A percentile compares a stretch with the other conserved stretches of the same genome.
Evolutionary conservation across 345 rosid species (phyloP).

Genomic region (Camelina laxa): DNA sequence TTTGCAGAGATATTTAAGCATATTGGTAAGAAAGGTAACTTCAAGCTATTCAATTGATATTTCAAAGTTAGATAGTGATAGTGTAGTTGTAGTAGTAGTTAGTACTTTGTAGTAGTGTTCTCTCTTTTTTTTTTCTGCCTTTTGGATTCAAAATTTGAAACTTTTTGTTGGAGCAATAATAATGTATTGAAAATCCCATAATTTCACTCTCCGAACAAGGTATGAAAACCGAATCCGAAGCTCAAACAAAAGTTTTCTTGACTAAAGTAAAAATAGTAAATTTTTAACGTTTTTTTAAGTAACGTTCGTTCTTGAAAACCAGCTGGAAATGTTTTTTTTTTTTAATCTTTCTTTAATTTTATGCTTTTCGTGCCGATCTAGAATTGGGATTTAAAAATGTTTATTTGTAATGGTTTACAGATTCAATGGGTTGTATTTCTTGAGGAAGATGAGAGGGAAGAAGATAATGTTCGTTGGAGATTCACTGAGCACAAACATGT

Average conservation of each 20-base stretch:
- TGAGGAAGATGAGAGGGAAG: constrained; percentile 88
- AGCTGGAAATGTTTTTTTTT: background rate
- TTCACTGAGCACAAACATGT: constrained; percentile 83
- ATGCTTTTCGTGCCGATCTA: background rate
- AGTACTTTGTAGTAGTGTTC: background rate
- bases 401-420: constrained; percentile 40
- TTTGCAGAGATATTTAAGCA: constrained; percentile 27
- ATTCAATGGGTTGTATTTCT: constrained; percentile 77
- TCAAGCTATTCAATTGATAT: background rate
- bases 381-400: constrained; percentile 3
- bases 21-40: constrained; percentile 17
- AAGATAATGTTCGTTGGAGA: constrained; percentile 98
- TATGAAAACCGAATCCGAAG: constrained; percentile 30
- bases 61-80: constrained; percentile 23
- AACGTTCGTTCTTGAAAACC: background rate
- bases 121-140: constrained; percentile 1
- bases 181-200: constrained; percentile 33
- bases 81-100: no score
- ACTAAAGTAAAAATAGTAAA: background rate
- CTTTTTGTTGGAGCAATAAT: constrained; percentile 37
- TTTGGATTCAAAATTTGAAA: constrained; percentile 41
- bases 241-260: constrained; percentile 16
- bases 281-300: background rate
- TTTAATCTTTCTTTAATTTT: no score
- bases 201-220: constrained; percentile 29